phyloP scores from a whole-genome alignment of 257 asterid species.

The Rhazya stricta region DNA sequence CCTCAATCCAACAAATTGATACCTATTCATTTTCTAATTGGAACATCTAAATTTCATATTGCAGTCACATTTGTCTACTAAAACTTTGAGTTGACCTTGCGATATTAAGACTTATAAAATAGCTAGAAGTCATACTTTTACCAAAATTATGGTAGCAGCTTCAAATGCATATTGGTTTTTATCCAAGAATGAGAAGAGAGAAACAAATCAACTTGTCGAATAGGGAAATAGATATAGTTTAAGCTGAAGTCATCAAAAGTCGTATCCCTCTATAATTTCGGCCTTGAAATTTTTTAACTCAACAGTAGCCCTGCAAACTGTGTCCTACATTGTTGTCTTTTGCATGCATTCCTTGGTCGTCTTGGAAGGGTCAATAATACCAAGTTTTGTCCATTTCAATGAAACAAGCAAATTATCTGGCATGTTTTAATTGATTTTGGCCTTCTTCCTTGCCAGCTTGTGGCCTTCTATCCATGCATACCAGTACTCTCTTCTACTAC shows the following conservation, averaged over 20 bases:
- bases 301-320: constrained; percentile 14
- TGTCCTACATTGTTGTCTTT: constrained; percentile 28
- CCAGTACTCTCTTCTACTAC: not conserved
- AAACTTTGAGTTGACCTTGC: not conserved
- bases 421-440: constrained; percentile 23
- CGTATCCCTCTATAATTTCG: not conserved
- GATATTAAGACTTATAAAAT: no score
- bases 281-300: not conserved
- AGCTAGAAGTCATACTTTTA: not conserved
- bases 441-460: constrained; percentile 39
- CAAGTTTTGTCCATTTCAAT: constrained; percentile 36
- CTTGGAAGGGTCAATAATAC: constrained; percentile 9
- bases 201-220: not conserved
- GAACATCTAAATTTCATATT: not conserved
- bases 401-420: constrained; percentile 20
- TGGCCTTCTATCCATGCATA: constrained; percentile 30
- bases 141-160: no score
- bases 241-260: not conserved
- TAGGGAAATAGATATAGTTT: not conserved
- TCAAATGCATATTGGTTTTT: not conserved
- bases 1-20: not conserved
- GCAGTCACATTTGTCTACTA: not conserved
- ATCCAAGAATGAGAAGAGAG: not conserved
- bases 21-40: not conserved
- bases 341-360: constrained; percentile 23